These are phyloP conservation scores for Pseudohalonectria lignicola DNA, from an alignment of 2,329 filamentous ascomycete genomes.

Conservation along the genomic window DNA sequence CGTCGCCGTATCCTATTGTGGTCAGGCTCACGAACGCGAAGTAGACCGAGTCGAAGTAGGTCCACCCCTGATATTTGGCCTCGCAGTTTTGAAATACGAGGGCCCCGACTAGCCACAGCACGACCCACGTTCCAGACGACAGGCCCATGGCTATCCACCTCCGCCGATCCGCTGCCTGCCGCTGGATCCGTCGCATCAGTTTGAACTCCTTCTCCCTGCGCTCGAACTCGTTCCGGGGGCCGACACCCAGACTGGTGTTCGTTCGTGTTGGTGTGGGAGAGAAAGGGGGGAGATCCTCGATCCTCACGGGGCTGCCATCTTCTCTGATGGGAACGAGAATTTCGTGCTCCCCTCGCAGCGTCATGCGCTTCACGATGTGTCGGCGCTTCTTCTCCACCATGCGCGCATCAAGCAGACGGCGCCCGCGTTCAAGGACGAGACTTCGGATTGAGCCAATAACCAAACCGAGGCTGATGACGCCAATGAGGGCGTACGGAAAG, in stretches of 20 bases:
- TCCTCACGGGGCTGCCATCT: slow-evolving; percentile 5
- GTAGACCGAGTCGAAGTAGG: slow-evolving; percentile 74
- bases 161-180: slow-evolving; percentile 49
- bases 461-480: slow-evolving; percentile 58
- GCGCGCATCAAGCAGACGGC: slow-evolving; percentile 39
- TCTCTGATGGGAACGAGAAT: slow-evolving; percentile 37
- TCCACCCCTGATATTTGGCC: slow-evolving; percentile 45
- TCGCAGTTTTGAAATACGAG: slow-evolving; percentile 55
- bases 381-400: slow-evolving; percentile 50
- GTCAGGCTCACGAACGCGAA: slow-evolving; percentile 76
- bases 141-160: slow-evolving; percentile 64
- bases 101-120: slow-evolving; percentile 74
- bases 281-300: not conserved
- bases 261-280: not conserved
- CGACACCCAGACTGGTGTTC: slow-evolving; percentile 1
- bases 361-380: slow-evolving; percentile 31
- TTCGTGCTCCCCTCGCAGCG: slow-evolving; percentile 29
- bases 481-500: slow-evolving; percentile 74
- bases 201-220: slow-evolving; percentile 62
- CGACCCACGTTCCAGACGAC: slow-evolving; percentile 56
- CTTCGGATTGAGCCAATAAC: slow-evolving; percentile 30
- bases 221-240: slow-evolving; percentile 31
- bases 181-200: slow-evolving; percentile 73
- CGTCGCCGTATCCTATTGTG: slow-evolving; percentile 81
- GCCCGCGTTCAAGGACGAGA: slow-evolving; percentile 47